Conservation (phyloP, 208 protist species). For the Plasmodiophora brassicae region DNA sequence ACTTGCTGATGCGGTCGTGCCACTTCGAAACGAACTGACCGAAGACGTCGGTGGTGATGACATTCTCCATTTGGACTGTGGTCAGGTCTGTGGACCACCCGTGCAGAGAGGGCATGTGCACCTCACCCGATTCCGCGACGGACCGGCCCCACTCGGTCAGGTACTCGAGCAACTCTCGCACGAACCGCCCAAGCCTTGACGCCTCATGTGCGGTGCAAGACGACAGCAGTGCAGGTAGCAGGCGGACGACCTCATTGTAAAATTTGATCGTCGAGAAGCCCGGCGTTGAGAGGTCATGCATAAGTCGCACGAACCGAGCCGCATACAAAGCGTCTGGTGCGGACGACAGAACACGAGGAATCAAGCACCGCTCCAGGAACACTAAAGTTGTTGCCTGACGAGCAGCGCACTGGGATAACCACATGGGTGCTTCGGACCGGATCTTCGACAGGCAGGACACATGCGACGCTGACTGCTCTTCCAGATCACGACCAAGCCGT, state of each 20-base stretch:
- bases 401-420: not conserved
- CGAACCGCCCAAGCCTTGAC: not conserved
- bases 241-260: not conserved
- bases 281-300: constrained; percentile 35
- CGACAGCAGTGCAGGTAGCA: not conserved
- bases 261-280: not conserved
- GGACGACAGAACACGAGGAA: constrained; percentile 52
- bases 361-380: constrained; percentile 60
- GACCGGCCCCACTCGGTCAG: constrained; percentile 8
- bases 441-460: not conserved
- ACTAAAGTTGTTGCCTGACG: not conserved
- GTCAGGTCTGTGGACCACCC: not conserved
- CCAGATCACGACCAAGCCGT: constrained; percentile 22
- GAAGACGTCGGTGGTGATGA: not conserved
- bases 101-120: not conserved
- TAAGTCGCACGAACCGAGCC: constrained; percentile 52
- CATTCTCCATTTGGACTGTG: not conserved
- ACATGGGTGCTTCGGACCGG: not conserved
- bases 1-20: not conserved
- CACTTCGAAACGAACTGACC: not conserved
- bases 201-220: not conserved
- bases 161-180: not conserved
- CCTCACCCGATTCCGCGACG: not conserved
- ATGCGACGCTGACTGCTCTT: not conserved
- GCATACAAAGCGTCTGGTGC: constrained; percentile 58